phyloP scores from a whole-genome alignment of 164 flowering plant species.

The Santalum album region DNA sequence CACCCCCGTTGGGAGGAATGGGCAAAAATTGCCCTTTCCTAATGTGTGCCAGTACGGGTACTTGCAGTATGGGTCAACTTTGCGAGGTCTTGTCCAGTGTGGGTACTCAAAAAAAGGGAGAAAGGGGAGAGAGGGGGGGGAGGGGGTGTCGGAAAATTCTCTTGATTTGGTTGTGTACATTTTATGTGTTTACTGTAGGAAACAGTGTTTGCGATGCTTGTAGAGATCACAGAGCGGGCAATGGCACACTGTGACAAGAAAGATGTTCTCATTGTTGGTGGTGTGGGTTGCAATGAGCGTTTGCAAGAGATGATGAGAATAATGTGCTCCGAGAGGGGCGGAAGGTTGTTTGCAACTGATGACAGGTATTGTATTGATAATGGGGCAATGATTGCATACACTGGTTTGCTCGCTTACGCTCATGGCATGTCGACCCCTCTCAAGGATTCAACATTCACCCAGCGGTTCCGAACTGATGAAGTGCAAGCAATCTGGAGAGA shows the following conservation, averaged over 20 bases:
- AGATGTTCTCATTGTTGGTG: constrained; percentile 94
- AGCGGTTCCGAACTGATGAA: constrained; percentile 91
- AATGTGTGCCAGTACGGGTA: no score
- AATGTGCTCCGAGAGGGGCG: constrained; percentile 93
- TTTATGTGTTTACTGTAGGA: constrained; percentile 33
- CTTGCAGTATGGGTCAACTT: no score
- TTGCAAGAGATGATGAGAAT: constrained; percentile 92
- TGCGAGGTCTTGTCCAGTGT: no score
- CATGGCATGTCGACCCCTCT: constrained; percentile 66
- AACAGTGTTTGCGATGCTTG: constrained; percentile 94
- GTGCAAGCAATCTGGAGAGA: constrained; percentile 89
- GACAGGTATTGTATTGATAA: constrained; percentile 90
- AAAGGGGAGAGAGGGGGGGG: no score
- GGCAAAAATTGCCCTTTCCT: no score
- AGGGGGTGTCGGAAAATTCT: no score
- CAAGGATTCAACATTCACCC: constrained; percentile 87
- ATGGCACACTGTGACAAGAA: constrained; percentile 96
- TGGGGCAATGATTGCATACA: constrained; percentile 97
- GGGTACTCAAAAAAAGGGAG: no score
- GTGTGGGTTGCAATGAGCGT: constrained; percentile 96
- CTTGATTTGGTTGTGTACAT: no score
- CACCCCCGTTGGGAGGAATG: no score
- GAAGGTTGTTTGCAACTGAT: constrained; percentile 77
- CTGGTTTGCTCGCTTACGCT: constrained; percentile 82
- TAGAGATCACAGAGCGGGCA: constrained; percentile 95